Evolutionary conservation across 2,329 filamentous ascomycete genomes (phyloP), one percentile per base, ranked within the genome.

Genomic region (Aureobasidium mangrovei): DNA sequence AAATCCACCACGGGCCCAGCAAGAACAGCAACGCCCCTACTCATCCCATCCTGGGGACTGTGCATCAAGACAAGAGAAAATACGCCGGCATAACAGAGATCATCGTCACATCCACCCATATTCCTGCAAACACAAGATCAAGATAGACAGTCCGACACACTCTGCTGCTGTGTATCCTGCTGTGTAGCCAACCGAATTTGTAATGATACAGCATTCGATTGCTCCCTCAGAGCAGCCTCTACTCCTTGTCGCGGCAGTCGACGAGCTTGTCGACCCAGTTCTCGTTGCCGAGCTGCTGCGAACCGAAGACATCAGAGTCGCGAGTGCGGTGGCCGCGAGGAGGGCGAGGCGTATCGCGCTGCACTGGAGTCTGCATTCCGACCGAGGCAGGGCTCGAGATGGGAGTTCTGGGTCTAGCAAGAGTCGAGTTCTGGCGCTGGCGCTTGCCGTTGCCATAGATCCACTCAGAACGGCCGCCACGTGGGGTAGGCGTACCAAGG

Each of bases 111-210:
- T 33, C 45, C 45, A 47, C 45, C 45, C 38, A 28, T 18, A 9
- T 35, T 47, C 45, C 45, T 35, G 45, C 45, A 47, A 38, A 18
- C 18, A 47, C 45, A 47, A 47, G 33, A 47, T 35, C 12, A 38
- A 7, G 33, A 38, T 47, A 39, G 45, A 47, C 45, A 38, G 33
- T 41, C 18, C 38, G 46, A 49, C 46, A 41, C 35, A 33, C 29
- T 29, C 7, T 31, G 35, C 35, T 39, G 45, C 18, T 42, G 40
- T 38, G 18, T 52, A 28, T 27, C 31, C 38, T 42, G 39, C 39
- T 8, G 12, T 35, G 7, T 35, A 35, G 32, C 7, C 32, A 48
- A 35, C 38, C 45, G 35, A 12, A 36, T 46, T 31, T 9, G 26
- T 24, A 24, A 46, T 36, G 43, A n/a, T 9, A 27, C 12, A 7